Conservation (phyloP, 2,329 filamentous ascomycete species). For the Aspergillus felis region DNA sequence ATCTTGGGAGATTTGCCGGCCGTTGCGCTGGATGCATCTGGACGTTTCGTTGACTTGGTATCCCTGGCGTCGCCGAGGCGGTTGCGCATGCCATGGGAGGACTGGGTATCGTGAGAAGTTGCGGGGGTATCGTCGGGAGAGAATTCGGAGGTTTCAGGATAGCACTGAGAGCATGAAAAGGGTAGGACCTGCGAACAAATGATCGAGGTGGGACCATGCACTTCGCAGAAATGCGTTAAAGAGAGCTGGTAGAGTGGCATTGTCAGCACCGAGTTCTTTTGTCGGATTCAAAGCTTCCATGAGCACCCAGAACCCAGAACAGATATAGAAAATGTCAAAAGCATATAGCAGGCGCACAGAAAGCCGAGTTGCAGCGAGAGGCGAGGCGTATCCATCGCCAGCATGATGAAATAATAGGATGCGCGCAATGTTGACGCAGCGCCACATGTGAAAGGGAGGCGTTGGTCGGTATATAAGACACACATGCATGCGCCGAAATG, state of each 20-base stretch:
- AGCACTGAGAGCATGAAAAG: conserved; percentile 52
- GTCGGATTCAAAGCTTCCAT: conserved; percentile 5
- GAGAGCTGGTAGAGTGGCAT: conserved; percentile 46
- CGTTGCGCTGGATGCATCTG: conserved; percentile 11
- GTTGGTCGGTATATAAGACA: not conserved
- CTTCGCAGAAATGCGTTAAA: conserved; percentile 60
- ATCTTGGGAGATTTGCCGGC: conserved; percentile 31
- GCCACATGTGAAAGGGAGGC: conserved; percentile 5
- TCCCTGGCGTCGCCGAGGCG: conserved; percentile 12
- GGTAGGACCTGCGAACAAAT: conserved; percentile 58
- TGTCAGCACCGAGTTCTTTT: not conserved
- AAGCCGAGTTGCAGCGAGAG: not conserved
- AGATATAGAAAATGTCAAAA: not conserved
- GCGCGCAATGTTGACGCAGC: conserved; percentile 10
- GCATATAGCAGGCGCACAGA: not conserved
- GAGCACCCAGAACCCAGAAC: not conserved
- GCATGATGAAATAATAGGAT: not conserved
- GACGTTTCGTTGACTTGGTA: conserved; percentile 11
- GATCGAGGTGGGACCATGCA: conserved; percentile 60
- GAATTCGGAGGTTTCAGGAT: conserved; percentile 34
- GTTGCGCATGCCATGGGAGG: conserved; percentile 22
- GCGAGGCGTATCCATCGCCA: not conserved
- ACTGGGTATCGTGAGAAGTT: conserved; percentile 27
- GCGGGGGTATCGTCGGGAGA: conserved; percentile 42
- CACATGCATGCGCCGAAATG: not conserved